Percentiles rank a stretch among this genome's conserved stretches.
Conservation (phyloP, 2,329 filamentous ascomycete genomes). For the Diaporthe sp. region DNA sequence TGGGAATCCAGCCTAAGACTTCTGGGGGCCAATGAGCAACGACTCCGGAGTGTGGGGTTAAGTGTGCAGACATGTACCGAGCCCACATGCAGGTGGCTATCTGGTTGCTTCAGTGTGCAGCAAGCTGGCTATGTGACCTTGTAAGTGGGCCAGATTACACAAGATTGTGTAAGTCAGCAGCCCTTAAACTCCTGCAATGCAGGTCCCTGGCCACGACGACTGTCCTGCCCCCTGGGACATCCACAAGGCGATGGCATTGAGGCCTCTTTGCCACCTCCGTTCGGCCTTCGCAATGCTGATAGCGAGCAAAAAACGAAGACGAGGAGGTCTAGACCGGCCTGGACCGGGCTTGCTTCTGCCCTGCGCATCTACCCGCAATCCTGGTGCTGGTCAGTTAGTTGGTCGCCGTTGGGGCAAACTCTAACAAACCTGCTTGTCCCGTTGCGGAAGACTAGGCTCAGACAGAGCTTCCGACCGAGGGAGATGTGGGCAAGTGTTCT, state of each 20-base stretch:
- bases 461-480: background rate
- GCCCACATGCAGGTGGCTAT: background rate
- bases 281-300: background rate
- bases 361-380: slow-evolving; percentile 21
- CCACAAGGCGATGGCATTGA: background rate
- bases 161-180: background rate
- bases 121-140: background rate
- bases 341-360: background rate
- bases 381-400: slow-evolving; percentile 8
- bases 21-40: background rate
- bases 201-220: background rate
- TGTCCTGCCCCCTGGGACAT: too few relatives aligned
- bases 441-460: too few relatives aligned
- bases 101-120: background rate
- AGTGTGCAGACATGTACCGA: background rate
- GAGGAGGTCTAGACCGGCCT: slow-evolving; percentile 1
- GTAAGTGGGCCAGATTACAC: background rate
- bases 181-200: background rate
- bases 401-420: background rate
- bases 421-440: background rate
- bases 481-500: background rate
- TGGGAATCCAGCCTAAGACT: background rate
- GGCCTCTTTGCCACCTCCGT: background rate
- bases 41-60: background rate
- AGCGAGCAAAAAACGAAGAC: background rate